These are phyloP conservation scores for Verticillium alfalfae DNA, from an alignment of 2,329 filamentous ascomycete genomes.

Conservation along the genomic window DNA sequence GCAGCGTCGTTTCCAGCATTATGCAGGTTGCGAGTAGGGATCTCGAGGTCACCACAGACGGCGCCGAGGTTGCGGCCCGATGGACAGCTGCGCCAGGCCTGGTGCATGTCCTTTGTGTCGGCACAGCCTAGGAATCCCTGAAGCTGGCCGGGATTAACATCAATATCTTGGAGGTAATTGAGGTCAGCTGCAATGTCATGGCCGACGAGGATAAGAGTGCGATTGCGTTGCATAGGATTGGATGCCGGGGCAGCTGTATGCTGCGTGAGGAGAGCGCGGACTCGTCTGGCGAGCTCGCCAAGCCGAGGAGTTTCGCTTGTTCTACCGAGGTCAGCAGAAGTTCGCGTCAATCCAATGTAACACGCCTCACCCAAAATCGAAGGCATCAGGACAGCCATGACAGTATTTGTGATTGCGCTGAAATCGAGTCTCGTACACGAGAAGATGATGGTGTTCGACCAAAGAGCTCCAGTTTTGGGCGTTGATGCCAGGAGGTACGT, in stretches of 20 bases:
- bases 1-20: constrained; percentile 12
- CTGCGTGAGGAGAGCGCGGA: constrained; percentile 30
- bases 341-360: not conserved
- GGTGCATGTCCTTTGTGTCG: constrained; percentile 71
- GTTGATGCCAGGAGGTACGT: constrained; percentile 51
- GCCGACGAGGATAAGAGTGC: constrained; percentile 66
- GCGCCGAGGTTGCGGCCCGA: constrained; percentile 51
- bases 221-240: constrained; percentile 17
- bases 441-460: constrained; percentile 70
- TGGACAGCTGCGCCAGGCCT: constrained; percentile 48
- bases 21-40: constrained; percentile 9
- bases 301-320: constrained; percentile 32
- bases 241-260: not conserved
- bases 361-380: constrained; percentile 67
- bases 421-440: constrained; percentile 63
- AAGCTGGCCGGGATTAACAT: constrained; percentile 49
- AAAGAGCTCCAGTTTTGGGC: constrained; percentile 62
- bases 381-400: constrained; percentile 65
- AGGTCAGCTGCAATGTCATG: constrained; percentile 65
- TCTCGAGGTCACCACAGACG: constrained; percentile 42
- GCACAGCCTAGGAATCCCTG: constrained; percentile 56
- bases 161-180: constrained; percentile 43
- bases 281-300: constrained; percentile 22
- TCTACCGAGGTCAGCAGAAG: not conserved
- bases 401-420: constrained; percentile 65